phyloP scores from a whole-genome alignment of 148 eudicot species.

The Oxyria digyna region DNA sequence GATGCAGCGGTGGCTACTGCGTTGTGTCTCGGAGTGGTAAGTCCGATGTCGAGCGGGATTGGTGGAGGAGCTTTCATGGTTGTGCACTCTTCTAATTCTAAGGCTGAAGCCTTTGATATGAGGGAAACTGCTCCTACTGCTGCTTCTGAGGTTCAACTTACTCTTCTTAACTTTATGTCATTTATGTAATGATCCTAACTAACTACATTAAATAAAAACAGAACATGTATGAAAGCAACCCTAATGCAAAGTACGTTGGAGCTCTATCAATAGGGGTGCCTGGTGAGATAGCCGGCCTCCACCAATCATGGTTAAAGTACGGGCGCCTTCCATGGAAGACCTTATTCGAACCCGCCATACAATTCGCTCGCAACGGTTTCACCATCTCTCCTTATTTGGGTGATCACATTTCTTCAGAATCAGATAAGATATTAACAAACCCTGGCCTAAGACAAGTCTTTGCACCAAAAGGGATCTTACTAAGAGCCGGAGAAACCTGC shows the following conservation, averaged over 20 bases:
- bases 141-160: constrained; percentile 81
- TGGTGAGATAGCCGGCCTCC: constrained; percentile 79
- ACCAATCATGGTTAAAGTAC: constrained; percentile 60
- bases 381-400: constrained; percentile 53
- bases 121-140: constrained; percentile 88
- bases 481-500: constrained; percentile 72
- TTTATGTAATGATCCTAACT: background rate
- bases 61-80: constrained; percentile 98
- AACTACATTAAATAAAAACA: constrained; percentile 20
- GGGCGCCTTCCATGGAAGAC: constrained; percentile 69
- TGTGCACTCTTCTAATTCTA: constrained; percentile 37
- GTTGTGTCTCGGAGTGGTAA: constrained; percentile 73
- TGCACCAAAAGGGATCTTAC: constrained; percentile 63
- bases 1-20: constrained; percentile 97
- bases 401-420: constrained; percentile 14
- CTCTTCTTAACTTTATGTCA: background rate
- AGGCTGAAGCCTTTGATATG: constrained; percentile 57
- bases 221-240: constrained; percentile 57
- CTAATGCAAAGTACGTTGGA: constrained; percentile 36
- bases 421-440: constrained; percentile 30
- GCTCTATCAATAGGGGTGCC: constrained; percentile 84
- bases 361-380: constrained; percentile 58
- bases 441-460: constrained; percentile 61
- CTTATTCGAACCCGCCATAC: constrained; percentile 58
- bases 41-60: constrained; percentile 74